Evolutionary conservation across 2,329 filamentous ascomycete species (phyloP), one percentile per base, ranked within the genome.

Genomic region (Ambrosiella cleistominuta): DNA sequence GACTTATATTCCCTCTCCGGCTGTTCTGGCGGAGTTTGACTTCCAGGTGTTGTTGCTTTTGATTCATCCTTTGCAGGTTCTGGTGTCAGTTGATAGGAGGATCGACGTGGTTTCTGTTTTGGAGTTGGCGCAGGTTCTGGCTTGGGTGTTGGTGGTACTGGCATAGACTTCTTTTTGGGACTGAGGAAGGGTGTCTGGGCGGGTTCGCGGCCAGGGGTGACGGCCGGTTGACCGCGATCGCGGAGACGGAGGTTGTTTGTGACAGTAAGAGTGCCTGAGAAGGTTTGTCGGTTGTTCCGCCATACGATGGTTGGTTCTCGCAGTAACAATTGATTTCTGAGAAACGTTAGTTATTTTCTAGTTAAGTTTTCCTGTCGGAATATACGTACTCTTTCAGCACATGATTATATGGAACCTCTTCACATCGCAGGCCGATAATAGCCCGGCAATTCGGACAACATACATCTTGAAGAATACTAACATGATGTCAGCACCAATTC

Each of bases 241-340:
- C 39, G 39, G 11, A 42, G n/a, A n/a, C 39, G 39, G 39, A 42
- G 39, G 39, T 12, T n/a, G 11, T 8, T 11, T 11, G n/a, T 42
- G 6, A 42, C 39, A 11, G 11, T n/a, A 11, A 42, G 27, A 27
- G 27, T 27, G 27, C 27, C 27, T 27, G 27, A 27, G 27, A 27
- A 27, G 27, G 6, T 5, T 42, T 9, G 39, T 42, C n/a, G 39
- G 39, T 40, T 13, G 40, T n/a, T 7, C 45, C 39, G 17, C 49
- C 37, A 57, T 8, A 27, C 12, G 7, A 57, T 11, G 11, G 17
- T 57, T 35, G 56, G 56, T 37, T 53, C 56, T n/a, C 66, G 66
- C 7, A 73, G 64, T 12, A 73, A 64, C 12, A 71, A 60, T 58
- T 72, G 70, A 50, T 66, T 66, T 35, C 71, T 74, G 39, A 27